Base-by-base conservation (phyloP, 2,329 filamentous ascomycete genomes). In the Fusarium sp. region DNA sequence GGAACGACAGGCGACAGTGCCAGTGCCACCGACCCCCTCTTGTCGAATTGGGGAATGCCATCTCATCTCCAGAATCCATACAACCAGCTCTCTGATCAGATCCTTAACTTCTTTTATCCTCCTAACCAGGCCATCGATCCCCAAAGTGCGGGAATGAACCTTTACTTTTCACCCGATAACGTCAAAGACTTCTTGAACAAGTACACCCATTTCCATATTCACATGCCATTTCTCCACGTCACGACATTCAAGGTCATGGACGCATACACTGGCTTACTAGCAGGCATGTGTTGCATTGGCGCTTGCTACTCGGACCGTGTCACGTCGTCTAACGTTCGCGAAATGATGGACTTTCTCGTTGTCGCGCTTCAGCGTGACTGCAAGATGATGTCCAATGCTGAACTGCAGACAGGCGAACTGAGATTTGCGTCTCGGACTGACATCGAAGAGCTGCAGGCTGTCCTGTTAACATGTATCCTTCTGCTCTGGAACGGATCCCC, bases 151-250 rank as follows among this genome's bases (percentile, higher is more conserved):
- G 84, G 84, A 84, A 85, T 89, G 82, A 87, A 88, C 83, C 85
- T 87, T 79, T 91, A 90, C 77, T 88, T 94, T 76, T 90, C 90
- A 57, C 87, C 90, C 68, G 89, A 92, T 75, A 92, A 92, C 80
- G 86, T 94, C 79, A 91, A 90, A 84, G 88, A 91, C 78, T 93
- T 93, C 79, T 86, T 94, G 80, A 88, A 91, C 76, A 87, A 91
- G 77, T 94, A 93, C 84, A 90, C 88, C 68, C 91, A 93, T 81
- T 94, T 92, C 80, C 91, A 94, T 80, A 87, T 89, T 69, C 92
- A 95, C 81, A 93, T 93, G 84, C 90, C 92, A 22, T 87, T 93
- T 74, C 87, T 94, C 61, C 92, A 95, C 78, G 87, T 92, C 80
- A 88, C 92, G 38, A 93, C 92, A 10, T 93, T 94, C 82, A 88